phyloP scores from a whole-genome alignment of 75 land plant species.

The Ceratopteris richardii region DNA sequence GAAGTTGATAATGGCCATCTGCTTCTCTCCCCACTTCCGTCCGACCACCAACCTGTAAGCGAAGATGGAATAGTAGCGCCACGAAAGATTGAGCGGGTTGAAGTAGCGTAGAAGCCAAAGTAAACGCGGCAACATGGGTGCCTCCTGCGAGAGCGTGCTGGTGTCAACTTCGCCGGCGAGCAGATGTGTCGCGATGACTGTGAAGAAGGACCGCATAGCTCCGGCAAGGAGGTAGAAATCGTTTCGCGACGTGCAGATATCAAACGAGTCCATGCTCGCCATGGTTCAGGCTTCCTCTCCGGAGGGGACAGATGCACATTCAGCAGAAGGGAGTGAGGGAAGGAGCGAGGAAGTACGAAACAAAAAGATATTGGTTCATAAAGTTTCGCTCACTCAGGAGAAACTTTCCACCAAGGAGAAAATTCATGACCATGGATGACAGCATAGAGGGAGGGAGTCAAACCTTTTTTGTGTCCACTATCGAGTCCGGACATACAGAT shows the following conservation, averaged over 20 bases:
- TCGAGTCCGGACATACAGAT: no score
- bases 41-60: conserved; percentile 1
- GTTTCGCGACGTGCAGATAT: not conserved
- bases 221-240: not conserved
- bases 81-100: conserved; percentile 8
- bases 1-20: conserved; percentile 5
- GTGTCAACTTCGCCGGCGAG: conserved; percentile 5
- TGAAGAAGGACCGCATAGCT: conserved; percentile 2
- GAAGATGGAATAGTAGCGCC: conserved; percentile 9
- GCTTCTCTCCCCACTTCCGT: not conserved
- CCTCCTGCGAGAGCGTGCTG: not conserved
- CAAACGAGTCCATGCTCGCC: conserved; percentile 1
- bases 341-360: no score
- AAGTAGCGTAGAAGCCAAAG: not conserved
- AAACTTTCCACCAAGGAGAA: no score
- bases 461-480: no score
- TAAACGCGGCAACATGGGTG: not conserved
- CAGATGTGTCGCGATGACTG: not conserved
- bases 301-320: no score
- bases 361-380: no score
- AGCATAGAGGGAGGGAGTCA: no score
- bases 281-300: no score
- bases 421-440: no score
- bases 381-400: no score
- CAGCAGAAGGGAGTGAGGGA: no score